phyloP scores from a whole-genome alignment of 2,329 filamentous ascomycete genomes.

The Coniochaeta sp. region DNA sequence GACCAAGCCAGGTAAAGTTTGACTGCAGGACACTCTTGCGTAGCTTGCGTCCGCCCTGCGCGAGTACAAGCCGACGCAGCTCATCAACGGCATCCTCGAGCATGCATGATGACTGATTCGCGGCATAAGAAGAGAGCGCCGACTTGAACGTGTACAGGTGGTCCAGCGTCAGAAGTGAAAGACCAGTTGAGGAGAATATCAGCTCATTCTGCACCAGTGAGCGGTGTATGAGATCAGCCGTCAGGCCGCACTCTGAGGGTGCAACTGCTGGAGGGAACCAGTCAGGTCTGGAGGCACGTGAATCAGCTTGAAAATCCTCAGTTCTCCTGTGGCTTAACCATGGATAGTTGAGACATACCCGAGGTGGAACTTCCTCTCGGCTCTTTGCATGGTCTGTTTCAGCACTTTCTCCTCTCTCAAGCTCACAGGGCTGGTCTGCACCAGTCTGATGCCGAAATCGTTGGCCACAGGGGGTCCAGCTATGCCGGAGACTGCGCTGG shows the following conservation, averaged over 20 bases:
- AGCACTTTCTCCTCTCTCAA: slow-evolving; percentile 40
- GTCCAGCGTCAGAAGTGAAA: slow-evolving; percentile 54
- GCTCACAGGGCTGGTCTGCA: slow-evolving; percentile 39
- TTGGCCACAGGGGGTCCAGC: slow-evolving; percentile 20
- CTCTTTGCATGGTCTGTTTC: slow-evolving; percentile 40
- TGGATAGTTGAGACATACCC: slow-evolving; percentile 19
- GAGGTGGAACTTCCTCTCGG: slow-evolving; percentile 40
- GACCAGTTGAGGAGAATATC: slow-evolving; percentile 51
- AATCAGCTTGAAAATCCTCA: neutral
- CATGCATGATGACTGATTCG: slow-evolving; percentile 31
- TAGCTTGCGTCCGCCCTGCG: slow-evolving; percentile 41
- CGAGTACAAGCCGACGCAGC: slow-evolving; percentile 50
- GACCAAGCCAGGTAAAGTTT: slow-evolving; percentile 49
- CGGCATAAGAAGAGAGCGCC: slow-evolving; percentile 50
- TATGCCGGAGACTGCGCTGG: slow-evolving; percentile 1
- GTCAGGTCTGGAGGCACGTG: slow-evolving; percentile 20
- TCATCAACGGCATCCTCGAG: slow-evolving; percentile 58
- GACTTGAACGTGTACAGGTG: slow-evolving; percentile 58
- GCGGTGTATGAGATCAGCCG: slow-evolving; percentile 43
- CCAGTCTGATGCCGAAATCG: slow-evolving; percentile 41
- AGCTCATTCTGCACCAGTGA: slow-evolving; percentile 54
- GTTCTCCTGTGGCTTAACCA: neutral
- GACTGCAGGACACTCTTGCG: slow-evolving; percentile 42
- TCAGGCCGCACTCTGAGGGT: slow-evolving; percentile 36
- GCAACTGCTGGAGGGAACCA: slow-evolving; percentile 37